phyloP scores from a whole-genome alignment of 2,329 filamentous ascomycete genomes.

The Catunica adiposa region DNA sequence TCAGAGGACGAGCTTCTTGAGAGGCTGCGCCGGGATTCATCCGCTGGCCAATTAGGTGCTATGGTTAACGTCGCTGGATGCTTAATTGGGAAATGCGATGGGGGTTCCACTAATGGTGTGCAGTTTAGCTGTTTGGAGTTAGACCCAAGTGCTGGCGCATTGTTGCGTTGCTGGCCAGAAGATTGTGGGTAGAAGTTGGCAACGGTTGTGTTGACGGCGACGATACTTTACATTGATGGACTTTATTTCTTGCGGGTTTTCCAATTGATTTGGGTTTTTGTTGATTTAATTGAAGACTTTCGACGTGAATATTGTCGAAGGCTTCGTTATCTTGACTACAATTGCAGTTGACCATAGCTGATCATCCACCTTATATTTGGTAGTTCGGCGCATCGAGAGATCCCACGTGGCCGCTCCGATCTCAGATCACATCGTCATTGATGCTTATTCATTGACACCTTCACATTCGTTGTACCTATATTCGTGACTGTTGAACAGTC shows the following conservation, averaged over 20 bases:
- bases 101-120: neutral
- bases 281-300: neutral
- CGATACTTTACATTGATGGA: neutral
- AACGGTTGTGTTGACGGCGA: neutral
- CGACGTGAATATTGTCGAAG: too few species aligned
- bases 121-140: neutral
- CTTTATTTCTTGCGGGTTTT: neutral
- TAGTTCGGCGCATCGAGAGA: too few species aligned
- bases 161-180: slow-evolving; percentile 6
- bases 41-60: neutral
- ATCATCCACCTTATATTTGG: too few species aligned
- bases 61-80: neutral
- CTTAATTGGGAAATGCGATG: neutral
- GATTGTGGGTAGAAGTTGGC: neutral
- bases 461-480: neutral
- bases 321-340: too few species aligned
- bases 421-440: too few species aligned
- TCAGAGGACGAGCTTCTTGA: neutral
- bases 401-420: too few species aligned
- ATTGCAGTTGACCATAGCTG: too few species aligned
- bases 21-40: slow-evolving; percentile 7
- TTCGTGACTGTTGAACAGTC: too few species aligned
- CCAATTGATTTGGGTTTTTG: neutral
- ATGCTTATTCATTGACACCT: too few species aligned
- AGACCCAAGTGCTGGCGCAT: neutral